These are phyloP conservation scores for Vigna radiata DNA, from an alignment of 306 rosid species.

Conservation along the genomic window DNA sequence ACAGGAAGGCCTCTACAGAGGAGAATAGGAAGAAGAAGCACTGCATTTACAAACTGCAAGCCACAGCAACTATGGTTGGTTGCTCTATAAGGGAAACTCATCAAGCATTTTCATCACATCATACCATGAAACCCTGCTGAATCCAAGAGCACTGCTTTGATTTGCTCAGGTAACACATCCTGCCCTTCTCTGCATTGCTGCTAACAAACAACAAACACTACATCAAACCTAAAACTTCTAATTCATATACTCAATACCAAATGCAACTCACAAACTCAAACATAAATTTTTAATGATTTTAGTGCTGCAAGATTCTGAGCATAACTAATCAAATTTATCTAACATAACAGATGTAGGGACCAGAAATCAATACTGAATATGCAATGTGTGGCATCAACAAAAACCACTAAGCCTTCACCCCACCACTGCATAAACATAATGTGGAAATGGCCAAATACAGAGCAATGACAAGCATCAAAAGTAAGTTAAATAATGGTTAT, in stretches of 20 bases:
- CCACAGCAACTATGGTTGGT: conserved; percentile 44
- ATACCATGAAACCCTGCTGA: conserved; percentile 75
- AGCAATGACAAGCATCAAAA: conserved; percentile 25
- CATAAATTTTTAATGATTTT: neutral
- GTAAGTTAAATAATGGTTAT: neutral
- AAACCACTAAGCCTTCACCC: neutral
- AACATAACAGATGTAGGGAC: neutral
- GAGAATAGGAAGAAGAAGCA: conserved; percentile 31
- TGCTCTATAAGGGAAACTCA: conserved; percentile 37
- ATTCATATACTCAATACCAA: neutral
- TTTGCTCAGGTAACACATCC: conserved; percentile 82
- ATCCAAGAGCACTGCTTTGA: conserved; percentile 85
- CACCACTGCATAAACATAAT: neutral
- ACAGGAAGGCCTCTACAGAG: conserved; percentile 31
- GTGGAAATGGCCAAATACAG: conserved; percentile 17
- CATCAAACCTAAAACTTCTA: conserved; percentile 38
- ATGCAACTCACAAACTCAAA: conserved; percentile 8
- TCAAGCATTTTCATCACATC: conserved; percentile 50
- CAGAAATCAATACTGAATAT: neutral
- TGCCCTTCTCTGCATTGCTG: conserved; percentile 97
- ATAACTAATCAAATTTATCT: neutral
- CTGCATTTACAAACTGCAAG: conserved; percentile 49
- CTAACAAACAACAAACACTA: conserved; percentile 33
- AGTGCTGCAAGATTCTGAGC: conserved; percentile 4
- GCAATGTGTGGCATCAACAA: neutral